A percentile compares a stretch with the other conserved stretches of the same genome.
These are phyloP conservation scores for Cryptomeria japonica DNA, from an alignment of 75 land plant species.

Conservation along the genomic window DNA sequence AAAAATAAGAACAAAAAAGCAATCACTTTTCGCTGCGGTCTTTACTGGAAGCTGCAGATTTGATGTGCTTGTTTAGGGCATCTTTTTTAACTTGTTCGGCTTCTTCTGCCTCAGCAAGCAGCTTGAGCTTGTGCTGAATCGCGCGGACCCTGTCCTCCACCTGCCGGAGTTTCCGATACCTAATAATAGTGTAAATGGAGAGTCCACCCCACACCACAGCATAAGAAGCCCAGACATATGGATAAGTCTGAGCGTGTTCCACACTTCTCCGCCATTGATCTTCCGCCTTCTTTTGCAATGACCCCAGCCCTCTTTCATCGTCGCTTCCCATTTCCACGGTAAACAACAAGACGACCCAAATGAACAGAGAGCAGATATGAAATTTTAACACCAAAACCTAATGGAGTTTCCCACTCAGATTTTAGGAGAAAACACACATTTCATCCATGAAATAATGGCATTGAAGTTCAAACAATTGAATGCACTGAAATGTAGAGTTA, in stretches of 20 bases:
- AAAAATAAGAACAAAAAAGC: neutral
- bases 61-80: neutral
- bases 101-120: conserved; percentile 14
- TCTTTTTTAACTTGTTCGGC: neutral
- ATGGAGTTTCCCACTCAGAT: neutral
- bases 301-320: neutral
- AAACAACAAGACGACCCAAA: neutral
- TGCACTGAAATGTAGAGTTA: too few relatives aligned
- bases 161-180: conserved; percentile 60
- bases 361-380: neutral
- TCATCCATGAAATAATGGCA: too few relatives aligned
- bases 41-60: neutral
- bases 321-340: neutral
- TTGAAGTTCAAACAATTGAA: too few relatives aligned
- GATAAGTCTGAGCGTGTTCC: conserved; percentile 66
- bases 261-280: conserved; percentile 37
- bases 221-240: conserved; percentile 85
- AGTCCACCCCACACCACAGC: conserved; percentile 65
- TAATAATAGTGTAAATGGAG: conserved; percentile 37
- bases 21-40: neutral
- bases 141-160: neutral
- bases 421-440: neutral
- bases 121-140: conserved; percentile 45
- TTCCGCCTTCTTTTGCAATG: conserved; percentile 16
- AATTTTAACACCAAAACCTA: neutral